Percentiles rank a stretch among this genome's conserved stretches.
Evolutionary conservation across 257 asterid genomes (phyloP).

Genomic region (Solanum rostratum): DNA sequence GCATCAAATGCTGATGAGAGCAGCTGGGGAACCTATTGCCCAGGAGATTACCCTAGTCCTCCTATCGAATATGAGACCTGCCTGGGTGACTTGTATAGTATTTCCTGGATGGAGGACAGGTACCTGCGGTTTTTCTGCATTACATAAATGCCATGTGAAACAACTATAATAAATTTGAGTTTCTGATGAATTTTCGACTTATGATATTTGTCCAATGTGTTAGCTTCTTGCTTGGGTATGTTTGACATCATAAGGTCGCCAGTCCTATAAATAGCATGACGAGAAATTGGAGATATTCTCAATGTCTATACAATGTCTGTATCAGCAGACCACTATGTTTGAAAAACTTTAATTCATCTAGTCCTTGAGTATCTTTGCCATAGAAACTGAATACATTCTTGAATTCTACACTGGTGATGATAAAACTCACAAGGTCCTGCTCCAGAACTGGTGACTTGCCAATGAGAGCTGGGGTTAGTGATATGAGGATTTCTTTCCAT

Average conservation of each 20-base stretch:
- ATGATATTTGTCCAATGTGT: background rate
- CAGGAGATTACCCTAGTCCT: slow-evolving; percentile 79
- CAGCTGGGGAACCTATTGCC: slow-evolving; percentile 98
- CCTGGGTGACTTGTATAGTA: slow-evolving; percentile 88
- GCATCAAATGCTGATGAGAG: slow-evolving; percentile 95
- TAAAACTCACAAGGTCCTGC: background rate
- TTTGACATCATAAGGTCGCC: background rate
- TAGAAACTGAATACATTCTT: background rate
- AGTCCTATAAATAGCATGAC: background rate
- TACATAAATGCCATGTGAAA: background rate
- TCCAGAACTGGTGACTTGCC: background rate
- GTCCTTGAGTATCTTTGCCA: background rate
- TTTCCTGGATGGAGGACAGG: slow-evolving; percentile 99
- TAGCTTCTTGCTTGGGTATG: background rate
- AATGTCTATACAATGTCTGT: background rate
- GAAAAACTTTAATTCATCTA: background rate
- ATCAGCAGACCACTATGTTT: background rate
- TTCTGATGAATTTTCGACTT: background rate
- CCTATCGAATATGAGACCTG: slow-evolving; percentile 85
- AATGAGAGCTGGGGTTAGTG: background rate
- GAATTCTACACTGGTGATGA: background rate
- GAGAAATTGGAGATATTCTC: background rate
- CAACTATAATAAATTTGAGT: background rate
- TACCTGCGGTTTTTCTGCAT: slow-evolving; percentile 1
- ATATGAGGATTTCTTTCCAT: background rate